Conservation (phyloP, 257 asterid species). For the Misopates orontium region DNA sequence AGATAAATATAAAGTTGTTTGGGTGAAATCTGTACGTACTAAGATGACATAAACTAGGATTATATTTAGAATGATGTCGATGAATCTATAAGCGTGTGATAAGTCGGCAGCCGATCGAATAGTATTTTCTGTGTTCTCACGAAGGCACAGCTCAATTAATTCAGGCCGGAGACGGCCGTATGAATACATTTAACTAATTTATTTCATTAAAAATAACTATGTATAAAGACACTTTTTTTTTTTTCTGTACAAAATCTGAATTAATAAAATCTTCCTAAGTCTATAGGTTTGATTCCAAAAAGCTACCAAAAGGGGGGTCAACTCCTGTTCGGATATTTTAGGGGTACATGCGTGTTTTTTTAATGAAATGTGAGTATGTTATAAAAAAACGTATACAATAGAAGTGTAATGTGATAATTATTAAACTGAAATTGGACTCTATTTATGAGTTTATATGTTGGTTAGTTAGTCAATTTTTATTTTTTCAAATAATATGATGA, state of each 20-base stretch:
- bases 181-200: not conserved
- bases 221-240: not conserved
- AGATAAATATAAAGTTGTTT: too few species aligned
- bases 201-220: not conserved
- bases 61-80: not conserved
- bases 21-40: too few species aligned
- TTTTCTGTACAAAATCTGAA: not conserved
- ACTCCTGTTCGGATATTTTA: too few species aligned
- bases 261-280: not conserved
- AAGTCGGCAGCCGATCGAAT: conserved; percentile 39
- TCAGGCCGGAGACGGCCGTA: conserved; percentile 23
- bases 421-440: not conserved
- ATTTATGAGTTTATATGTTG: too few species aligned
- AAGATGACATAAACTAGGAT: too few species aligned
- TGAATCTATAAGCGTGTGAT: conserved; percentile 18
- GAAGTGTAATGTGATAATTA: not conserved
- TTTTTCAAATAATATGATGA: too few species aligned
- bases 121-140: conserved; percentile 18
- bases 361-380: too few species aligned
- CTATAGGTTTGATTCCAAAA: not conserved
- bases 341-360: too few species aligned
- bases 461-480: too few species aligned
- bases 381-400: too few species aligned
- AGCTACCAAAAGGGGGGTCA: too few species aligned
- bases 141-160: not conserved